Percentiles rank a stretch among this genome's conserved stretches.
Evolutionary conservation across 176 grass and related monocot genomes (phyloP).

Genomic region (Puya raimondii): DNA sequence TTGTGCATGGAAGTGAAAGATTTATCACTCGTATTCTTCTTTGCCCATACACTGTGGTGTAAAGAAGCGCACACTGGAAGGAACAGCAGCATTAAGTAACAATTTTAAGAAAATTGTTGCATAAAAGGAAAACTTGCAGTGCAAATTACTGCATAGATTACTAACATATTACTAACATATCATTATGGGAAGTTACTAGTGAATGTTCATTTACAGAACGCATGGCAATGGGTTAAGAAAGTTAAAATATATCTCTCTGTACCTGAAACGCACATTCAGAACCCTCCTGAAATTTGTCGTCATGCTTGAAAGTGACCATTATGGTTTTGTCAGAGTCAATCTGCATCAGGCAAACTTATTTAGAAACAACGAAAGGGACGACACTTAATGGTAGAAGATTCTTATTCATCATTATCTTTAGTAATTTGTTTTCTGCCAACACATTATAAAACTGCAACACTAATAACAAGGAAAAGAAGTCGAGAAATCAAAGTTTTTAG

Average conservation of each 20-base stretch:
- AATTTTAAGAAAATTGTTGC: background rate
- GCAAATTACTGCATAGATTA: no score
- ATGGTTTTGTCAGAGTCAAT: conserved; percentile 84
- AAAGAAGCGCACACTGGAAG: conserved; percentile 79
- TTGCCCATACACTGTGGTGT: conserved; percentile 75
- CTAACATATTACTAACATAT: no score
- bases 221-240: background rate
- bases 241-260: conserved; percentile 9
- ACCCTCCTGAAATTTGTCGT: conserved; percentile 83
- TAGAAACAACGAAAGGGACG: conserved; percentile 4
- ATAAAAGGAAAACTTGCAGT: background rate
- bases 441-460: background rate
- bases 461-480: no score
- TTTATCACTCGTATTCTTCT: conserved; percentile 88
- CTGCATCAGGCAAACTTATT: conserved; percentile 29
- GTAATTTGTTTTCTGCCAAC: no score
- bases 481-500: no score
- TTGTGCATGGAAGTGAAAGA: conserved; percentile 73
- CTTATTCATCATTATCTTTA: background rate
- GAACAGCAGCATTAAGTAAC: background rate
- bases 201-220: background rate
- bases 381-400: background rate
- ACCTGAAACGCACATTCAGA: conserved; percentile 89
- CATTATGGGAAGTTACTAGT: background rate
- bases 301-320: conserved; percentile 97